A percentile compares a stretch with the other conserved stretches of the same genome.
Conservation (phyloP, 1,139 yeast species). For the Schwanniomyces etchellsii region DNA sequence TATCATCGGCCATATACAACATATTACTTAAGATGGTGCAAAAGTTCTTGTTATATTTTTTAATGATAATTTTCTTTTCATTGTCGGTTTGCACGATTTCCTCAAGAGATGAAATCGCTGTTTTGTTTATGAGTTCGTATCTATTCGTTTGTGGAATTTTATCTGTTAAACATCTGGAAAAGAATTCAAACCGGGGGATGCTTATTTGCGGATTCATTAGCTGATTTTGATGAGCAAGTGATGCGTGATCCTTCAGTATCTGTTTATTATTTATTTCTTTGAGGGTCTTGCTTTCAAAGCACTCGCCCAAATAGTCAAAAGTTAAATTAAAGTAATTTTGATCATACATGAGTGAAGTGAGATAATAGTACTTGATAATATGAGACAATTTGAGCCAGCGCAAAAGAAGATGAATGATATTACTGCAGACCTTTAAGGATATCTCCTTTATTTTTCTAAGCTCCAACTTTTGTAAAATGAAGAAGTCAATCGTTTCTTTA, state of each 20-base stretch:
- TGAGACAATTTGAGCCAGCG: constrained; percentile 81
- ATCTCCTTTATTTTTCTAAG: constrained; percentile 58
- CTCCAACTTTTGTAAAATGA: constrained; percentile 44
- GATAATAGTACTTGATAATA: constrained; percentile 70
- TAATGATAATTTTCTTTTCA: constrained; percentile 23
- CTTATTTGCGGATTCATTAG: constrained; percentile 42
- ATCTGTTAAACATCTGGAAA: constrained; percentile 31
- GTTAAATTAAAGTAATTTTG: constrained; percentile 48
- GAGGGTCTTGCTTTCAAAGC: constrained; percentile 32
- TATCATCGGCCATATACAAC: constrained; percentile 37
- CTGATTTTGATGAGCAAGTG: constrained; percentile 29
- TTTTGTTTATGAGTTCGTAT: constrained; percentile 26
- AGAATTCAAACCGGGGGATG: constrained; percentile 37
- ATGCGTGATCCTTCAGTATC: constrained; percentile 32
- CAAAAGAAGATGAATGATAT: constrained; percentile 46
- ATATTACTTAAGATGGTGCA: constrained; percentile 42
- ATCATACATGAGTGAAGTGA: constrained; percentile 71
- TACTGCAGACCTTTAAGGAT: constrained; percentile 56
- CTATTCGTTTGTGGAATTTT: constrained; percentile 10
- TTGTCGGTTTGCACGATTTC: constrained; percentile 21
- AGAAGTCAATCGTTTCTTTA: constrained; percentile 17
- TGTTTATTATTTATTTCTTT: constrained; percentile 10
- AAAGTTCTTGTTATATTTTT: constrained; percentile 34
- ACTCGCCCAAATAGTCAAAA: constrained; percentile 34
- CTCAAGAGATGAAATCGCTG: constrained; percentile 21